These are phyloP conservation scores for Lodderomyces elongisporus DNA, from an alignment of 1,139 yeast genomes.

Conservation along the genomic window DNA sequence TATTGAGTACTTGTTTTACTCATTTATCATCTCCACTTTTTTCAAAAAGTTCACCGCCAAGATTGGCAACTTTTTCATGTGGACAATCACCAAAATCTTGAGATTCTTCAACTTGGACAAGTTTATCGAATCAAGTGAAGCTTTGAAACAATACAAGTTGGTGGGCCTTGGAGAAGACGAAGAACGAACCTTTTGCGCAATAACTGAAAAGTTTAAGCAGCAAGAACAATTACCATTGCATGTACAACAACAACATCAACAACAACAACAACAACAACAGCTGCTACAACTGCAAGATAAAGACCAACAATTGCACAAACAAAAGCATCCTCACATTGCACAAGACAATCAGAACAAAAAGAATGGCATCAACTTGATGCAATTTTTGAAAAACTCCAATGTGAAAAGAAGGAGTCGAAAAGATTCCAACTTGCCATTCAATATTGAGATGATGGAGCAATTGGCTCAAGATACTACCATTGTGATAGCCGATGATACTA, in stretches of 20 bases:
- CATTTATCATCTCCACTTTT: slow-evolving; percentile 33
- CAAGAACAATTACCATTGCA: background rate
- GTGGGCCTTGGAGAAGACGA: background rate
- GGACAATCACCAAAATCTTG: slow-evolving; percentile 5
- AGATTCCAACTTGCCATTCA: slow-evolving; percentile 45
- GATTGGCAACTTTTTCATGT: slow-evolving; percentile 4
- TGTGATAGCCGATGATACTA: slow-evolving; percentile 2
- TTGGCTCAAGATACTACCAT: slow-evolving; percentile 5
- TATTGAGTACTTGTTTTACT: slow-evolving; percentile 59
- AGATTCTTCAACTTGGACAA: slow-evolving; percentile 14
- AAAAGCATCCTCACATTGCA: background rate
- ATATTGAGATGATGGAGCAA: slow-evolving; percentile 12
- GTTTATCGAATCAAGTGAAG: slow-evolving; percentile 4
- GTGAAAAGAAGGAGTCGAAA: slow-evolving; percentile 45
- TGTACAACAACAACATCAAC: background rate
- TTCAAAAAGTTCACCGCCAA: slow-evolving; percentile 23
- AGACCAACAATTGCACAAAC: background rate
- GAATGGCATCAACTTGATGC: slow-evolving; percentile 5
- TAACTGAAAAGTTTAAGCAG: slow-evolving; percentile 1
- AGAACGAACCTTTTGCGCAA: background rate
- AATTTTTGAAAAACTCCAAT: slow-evolving; percentile 11
- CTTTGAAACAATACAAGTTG: background rate
- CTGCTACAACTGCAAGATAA: background rate
- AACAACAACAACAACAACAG: background rate
- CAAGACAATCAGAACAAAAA: background rate